Evolutionary conservation across 2,329 filamentous ascomycete species (phyloP), one percentile per base, ranked within the genome.

Genomic region (Aspergillus luchuensis): DNA sequence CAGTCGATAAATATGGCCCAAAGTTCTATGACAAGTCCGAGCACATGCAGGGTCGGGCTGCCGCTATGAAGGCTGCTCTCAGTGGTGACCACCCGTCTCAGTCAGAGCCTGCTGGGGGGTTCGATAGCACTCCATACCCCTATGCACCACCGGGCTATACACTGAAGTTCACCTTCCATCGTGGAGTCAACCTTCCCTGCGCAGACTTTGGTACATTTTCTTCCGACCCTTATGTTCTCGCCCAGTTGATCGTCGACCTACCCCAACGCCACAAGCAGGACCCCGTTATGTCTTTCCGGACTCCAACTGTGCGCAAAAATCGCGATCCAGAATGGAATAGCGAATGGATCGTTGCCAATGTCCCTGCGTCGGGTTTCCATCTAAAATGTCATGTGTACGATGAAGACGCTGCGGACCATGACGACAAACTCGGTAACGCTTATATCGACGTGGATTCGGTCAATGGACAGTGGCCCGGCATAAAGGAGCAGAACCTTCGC

Each of bases 301-400:
- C 92, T 0, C 86, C 84, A 0, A 97, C 94, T 0, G 78, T 93
- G 36, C 86, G 90, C 59, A 85, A 84, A 66, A 88, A 84, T 43
- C 89, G 87, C 1, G 85, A 93, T 68, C 93, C 94, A 0, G 82
- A 80, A 51, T 98, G 94, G 94, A 84, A 96, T 51, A 86, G 89
- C 39, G 85, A 91, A 62, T 98, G 94, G 94, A 83, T 92, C 21
- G 89, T 98, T 23, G 91, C 91, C 62, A 96, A 97, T 67, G 84
- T 97, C 2, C 93, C 94, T 0, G 81, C 88, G 0, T 86, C 85
- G 0, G 93, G 93, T 4, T 96, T 97, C 78, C 85, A 83, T 59
- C 83, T 98, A 67, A 97, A 97, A 74, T 92, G 91, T 63, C 85
- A 91, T 56, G 78, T 98, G 17, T 96, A 93, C 76, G 94, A 98